These are phyloP conservation scores for Endoconidiophora polonica DNA, from an alignment of 2,329 filamentous ascomycete genomes.

Conservation along the genomic window DNA sequence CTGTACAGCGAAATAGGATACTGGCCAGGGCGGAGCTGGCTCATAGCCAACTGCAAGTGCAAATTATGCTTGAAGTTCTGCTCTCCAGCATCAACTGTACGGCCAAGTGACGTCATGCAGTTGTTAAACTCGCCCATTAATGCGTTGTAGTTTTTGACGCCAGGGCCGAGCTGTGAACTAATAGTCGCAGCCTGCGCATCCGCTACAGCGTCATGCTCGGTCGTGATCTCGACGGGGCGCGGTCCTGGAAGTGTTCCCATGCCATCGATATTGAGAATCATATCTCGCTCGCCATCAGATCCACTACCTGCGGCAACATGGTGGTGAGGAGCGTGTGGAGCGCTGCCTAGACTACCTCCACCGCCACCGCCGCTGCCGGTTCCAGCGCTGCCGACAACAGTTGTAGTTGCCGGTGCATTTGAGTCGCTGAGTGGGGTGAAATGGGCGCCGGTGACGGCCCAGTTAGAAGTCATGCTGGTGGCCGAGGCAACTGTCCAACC, in stretches of 20 bases:
- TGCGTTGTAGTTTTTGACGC: constrained; percentile 27
- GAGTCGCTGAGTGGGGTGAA: constrained; percentile 28
- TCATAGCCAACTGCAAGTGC: too few relatives aligned
- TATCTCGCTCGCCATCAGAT: constrained; percentile 5
- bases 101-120: constrained; percentile 37
- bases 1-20: too few relatives aligned
- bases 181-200: constrained; percentile 3
- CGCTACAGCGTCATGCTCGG: not conserved
- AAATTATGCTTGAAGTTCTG: constrained; percentile 22
- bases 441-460: constrained; percentile 39
- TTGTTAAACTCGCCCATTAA: constrained; percentile 41
- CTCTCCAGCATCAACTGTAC: constrained; percentile 35
- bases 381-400: constrained; percentile 29
- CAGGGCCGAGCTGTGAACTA: constrained; percentile 14
- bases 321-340: constrained; percentile 8
- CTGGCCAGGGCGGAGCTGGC: too few relatives aligned
- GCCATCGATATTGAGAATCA: constrained; percentile 8
- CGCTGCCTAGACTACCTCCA: constrained; percentile 18
- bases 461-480: constrained; percentile 56
- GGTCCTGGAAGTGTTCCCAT: not conserved
- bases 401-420: constrained; percentile 22
- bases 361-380: constrained; percentile 35
- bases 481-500: constrained; percentile 46
- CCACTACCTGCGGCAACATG: not conserved
- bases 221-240: not conserved